Evolutionary conservation across 1,139 yeast species (phyloP), one percentile per base, ranked within the genome.

Genomic region (Suhomyces coccinellae): DNA sequence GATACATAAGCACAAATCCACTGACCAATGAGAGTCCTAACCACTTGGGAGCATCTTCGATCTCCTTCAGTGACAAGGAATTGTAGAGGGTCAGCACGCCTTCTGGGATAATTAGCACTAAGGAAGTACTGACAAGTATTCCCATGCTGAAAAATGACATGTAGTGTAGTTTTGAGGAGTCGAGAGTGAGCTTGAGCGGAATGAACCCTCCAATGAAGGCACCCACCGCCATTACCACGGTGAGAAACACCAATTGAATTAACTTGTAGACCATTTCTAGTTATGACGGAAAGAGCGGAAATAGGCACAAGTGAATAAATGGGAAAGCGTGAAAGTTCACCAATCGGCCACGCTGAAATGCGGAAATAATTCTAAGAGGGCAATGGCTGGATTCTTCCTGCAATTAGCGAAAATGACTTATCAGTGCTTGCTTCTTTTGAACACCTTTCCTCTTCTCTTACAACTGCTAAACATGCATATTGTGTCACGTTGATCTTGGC

Each of bases 71-170:
- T 45, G 58, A 40, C 44, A 52, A 48, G n/a, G 65, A 59, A 11
- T 61, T 57, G 44, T 67, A 70, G 43, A 79, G 58, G 3, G 75
- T 72, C 52, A 77, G 81, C 30, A 81, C 68, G 6, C 90, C 90
- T 60, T 85, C 93, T 0, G 93, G 93, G 15, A 85, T 72, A 20
- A 85, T 80, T 17, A 85, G 71, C n/a, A 81, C 71, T 44, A 84
- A 60, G 1, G 87, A 75, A 0, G 90, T 80, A 3, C 89, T 84
- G 5, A 84, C 67, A 40, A 85, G 69, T 22, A 85, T 67, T 0
- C 93, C 93, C 56, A 77, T 73, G 48, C 87, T 82, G 43, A 83
- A 66, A 11, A 76, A 63, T 2, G 87, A 76, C 14, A 75, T 57
- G 37, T 45, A 47, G 39, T 54, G 59, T 43, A 56, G 47, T 32